phyloP scores from a whole-genome alignment of 805 yeast species.

The Diddensiella caesifluorescens region DNA sequence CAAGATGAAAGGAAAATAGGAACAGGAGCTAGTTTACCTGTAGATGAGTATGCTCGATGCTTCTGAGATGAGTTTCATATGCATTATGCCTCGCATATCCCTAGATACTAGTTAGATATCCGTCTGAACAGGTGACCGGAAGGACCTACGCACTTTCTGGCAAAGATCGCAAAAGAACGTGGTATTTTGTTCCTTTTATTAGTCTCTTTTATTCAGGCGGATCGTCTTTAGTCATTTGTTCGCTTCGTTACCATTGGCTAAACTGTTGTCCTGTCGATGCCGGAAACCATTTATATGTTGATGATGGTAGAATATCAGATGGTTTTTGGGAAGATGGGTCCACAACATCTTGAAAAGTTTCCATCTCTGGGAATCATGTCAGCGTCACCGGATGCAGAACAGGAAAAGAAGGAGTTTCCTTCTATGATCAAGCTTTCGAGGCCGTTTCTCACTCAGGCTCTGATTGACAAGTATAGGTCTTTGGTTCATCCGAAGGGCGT shows the following conservation, averaged over 20 bases:
- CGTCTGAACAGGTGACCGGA: too few species aligned
- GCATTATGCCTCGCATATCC: conserved; percentile 4
- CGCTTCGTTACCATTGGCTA: background rate
- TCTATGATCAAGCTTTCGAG: conserved; percentile 37
- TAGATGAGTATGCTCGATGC: conserved; percentile 8
- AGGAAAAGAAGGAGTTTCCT: conserved; percentile 8
- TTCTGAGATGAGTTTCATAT: conserved; percentile 6
- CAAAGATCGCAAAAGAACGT: too few species aligned
- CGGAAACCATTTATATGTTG: too few species aligned
- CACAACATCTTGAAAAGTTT: too few species aligned
- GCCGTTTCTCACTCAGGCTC: conserved; percentile 54
- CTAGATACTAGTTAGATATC: too few species aligned
- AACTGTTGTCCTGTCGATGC: too few species aligned
- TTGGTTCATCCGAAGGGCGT: conserved; percentile 46
- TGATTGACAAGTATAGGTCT: conserved; percentile 46
- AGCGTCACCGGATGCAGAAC: background rate
- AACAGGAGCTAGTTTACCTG: conserved; percentile 1
- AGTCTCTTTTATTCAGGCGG: too few species aligned
- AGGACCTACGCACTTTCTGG: too few species aligned
- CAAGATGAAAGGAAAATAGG: background rate
- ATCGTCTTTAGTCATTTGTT: background rate
- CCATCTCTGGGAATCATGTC: too few species aligned
- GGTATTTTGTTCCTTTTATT: too few species aligned
- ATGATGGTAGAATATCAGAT: too few species aligned
- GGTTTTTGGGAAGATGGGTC: too few species aligned